Base-by-base conservation (phyloP, 306 rosid species). In the Prosopis cineraria region DNA sequence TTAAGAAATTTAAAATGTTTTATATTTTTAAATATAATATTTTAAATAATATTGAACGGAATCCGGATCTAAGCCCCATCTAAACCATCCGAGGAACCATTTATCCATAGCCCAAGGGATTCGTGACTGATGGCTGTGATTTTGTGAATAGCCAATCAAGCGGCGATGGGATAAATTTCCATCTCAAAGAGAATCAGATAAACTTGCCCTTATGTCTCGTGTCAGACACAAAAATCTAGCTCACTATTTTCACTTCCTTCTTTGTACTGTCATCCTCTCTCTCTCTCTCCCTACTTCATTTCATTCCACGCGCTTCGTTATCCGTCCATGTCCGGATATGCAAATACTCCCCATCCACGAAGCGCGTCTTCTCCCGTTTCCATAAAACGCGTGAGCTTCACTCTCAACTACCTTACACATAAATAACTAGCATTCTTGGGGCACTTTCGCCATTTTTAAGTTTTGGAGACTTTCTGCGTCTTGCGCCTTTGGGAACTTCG, bases 401-500 rank as follows among this genome's bases (percentile, higher is more conserved):
- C 12, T 4, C 24, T 24, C 19, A 48, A n/a, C 58, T 5, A 19
- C 65, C 81, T 48, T 78, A 36, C 41, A 33, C 39, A 44, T 66
- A 52, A 20, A 52, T 40, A 76, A 65, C 27, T 17, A 79, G 86
- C 74, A 83, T 74, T 69, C n/a, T 79, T 74, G 70, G 65, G 52
- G 55, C 75, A 52, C 58, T 82, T 79, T 70, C 64, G 52, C 47
- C 20, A 74, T 68, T 69, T 50, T 41, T 24, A 62, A 12, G 1
- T 75, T 20, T 62, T n/a, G 11, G 34, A 24, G 58, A 20, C 24
- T 58, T 70, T 29, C 50, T 1, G 24, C 1, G 12, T 17, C 74
- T 82, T 84, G 83, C 60, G 64, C 82, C 4, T 81, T 81, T 72
- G 78, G 83, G 48, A 77, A 75, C 80, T 41, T 70, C 82, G 68